Evolutionary conservation across 352 stramenopile genomes (phyloP), one percentile per base, ranked within the genome.

Genomic region (Phytophthora pinifolia): DNA sequence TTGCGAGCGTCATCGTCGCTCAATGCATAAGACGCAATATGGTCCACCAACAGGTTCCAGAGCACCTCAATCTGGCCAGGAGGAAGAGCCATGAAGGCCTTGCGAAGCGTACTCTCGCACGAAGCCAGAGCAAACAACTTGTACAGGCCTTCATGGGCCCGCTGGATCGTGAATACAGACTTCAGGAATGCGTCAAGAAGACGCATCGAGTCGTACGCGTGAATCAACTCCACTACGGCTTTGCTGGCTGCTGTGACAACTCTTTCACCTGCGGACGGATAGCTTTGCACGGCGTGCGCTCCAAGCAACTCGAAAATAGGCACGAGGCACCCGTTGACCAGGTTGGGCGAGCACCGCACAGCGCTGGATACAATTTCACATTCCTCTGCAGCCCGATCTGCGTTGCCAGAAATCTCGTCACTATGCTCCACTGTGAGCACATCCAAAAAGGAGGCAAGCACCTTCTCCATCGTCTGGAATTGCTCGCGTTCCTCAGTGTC

Each of bases 151-250:
- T 70, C 46, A 3, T 63, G 59, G 3, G 45, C 47, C 43, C n/a
- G 59, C 65, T 54, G 38, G 33, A 65, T 70, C 52, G 62, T 54
- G 61, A 70, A 83, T 34, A 20, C 42, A 20, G 75, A 49, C 10
- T 54, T 55, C 13, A 92, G 50, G 31, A 93, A 82, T 20, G 59
- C 54, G 48, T 94, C 80, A 13, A 95, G 41, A 12, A 92, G 67
- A 64, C 86, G 83, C 86, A 95, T 94, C 0, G 83, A 92, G 49
- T 92, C 78, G 65, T 90, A 92, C 5, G 86, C 85, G 17, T 62
- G 70, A 48, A 95, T 57, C 14, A 95, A 55, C 27, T 83, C 67
- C 12, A 80, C 69, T 35, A 92, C 55, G 9, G 74, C 66, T 6
- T 53, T 59, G 36, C 77, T 86, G 1, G 66, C 57, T 32, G 65